Evolutionary conservation across 306 rosid species (phyloP), one percentile per base, ranked within the genome.

Genomic region (Rubus parviflorus): DNA sequence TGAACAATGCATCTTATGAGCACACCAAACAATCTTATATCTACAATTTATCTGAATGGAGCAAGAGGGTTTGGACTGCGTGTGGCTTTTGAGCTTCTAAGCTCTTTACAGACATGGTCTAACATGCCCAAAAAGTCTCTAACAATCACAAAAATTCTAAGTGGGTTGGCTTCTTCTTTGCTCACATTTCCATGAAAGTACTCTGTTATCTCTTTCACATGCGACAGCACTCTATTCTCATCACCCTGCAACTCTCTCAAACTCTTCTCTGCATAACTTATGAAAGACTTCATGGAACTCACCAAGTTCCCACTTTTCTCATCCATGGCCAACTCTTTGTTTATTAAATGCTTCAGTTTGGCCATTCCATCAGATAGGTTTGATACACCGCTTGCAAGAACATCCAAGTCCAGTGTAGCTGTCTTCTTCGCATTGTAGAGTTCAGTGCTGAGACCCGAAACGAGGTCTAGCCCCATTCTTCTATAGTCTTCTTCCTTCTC

Each of bases 61-160:
- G 98, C 94, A 58, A 93, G 95, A 78, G 98, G 95, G 35, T 83
- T 89, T 22, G 87, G 90, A 14, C 80, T 81, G 19, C 93, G 92
- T 0, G 90, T 20, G 17, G 80, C 61, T 74, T 84, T 88, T 37
- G 81, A 83, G 71, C 77, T 88, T 82, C 98, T 86, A 81, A 93
- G 92, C 86, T 93, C 97, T 85, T 91, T 96, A 82, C 97, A 96
- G 15, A 96, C 97, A 84, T 87, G 84, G 79, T 96, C 97, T 80
- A 96, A 84, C 96, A 91, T 89, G 3, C 93, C 92, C 80, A 96
- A 54, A 81, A 96, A 96, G 75, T 96, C 99, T 75, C 98, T 96
- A 49, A 96, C 98, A 20, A 96, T 91, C 76, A 96, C 97, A 83
- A 96, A 96, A 10, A 96, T 96, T 73, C 97, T 66, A 58, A 96